Conservation (phyloP, 306 rosid species). For the Vachellia pachyceras region DNA sequence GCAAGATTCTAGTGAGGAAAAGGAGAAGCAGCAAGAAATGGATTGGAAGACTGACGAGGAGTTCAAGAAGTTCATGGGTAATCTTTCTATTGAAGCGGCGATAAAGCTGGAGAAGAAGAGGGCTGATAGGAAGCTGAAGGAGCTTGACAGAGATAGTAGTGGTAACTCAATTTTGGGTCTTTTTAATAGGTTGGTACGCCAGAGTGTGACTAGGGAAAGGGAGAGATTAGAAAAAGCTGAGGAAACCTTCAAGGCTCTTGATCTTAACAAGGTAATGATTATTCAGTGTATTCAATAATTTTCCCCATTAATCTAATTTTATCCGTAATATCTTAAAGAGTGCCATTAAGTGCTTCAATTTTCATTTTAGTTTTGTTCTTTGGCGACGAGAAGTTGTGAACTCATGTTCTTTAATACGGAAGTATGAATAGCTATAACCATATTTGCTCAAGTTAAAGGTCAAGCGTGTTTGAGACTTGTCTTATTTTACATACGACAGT, state of each 20-base stretch:
- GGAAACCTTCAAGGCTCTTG: conserved; percentile 76
- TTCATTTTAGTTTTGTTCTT: background rate
- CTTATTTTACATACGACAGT: conserved; percentile 50
- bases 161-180: conserved; percentile 59
- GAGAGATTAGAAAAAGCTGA: conserved; percentile 77
- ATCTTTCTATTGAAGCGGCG: conserved; percentile 89
- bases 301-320: background rate
- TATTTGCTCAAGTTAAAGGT: background rate
- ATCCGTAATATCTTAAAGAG: too few relatives aligned
- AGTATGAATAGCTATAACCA: background rate
- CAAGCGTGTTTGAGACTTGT: background rate
- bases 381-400: background rate
- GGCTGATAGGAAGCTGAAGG: conserved; percentile 82
- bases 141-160: conserved; percentile 64
- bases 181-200: conserved; percentile 48
- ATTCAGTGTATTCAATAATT: background rate
- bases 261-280: conserved; percentile 70
- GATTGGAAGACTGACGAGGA: conserved; percentile 89
- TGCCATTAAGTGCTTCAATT: background rate
- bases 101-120: conserved; percentile 93
- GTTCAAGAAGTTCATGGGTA: conserved; percentile 87
- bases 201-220: conserved; percentile 61
- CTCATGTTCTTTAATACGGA: too few relatives aligned
- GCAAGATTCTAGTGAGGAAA: conserved; percentile 30
- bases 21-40: conserved; percentile 64